phyloP scores from a whole-genome alignment of 1,139 yeast genomes.

The Pichia kudriavzevii region DNA sequence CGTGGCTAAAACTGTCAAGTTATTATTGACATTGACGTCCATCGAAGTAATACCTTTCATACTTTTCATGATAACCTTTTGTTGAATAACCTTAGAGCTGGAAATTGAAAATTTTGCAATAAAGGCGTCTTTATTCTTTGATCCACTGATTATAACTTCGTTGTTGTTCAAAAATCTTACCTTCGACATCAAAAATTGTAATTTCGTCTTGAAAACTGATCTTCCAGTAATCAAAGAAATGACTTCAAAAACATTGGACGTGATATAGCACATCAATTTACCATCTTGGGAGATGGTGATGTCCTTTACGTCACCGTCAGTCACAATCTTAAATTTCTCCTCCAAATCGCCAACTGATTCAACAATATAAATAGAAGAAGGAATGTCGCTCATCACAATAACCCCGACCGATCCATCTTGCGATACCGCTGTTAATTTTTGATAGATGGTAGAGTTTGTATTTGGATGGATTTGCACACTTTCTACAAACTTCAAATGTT shows the following conservation, averaged over 20 bases:
- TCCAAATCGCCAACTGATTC: constrained; percentile 46
- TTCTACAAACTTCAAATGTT: constrained; percentile 54
- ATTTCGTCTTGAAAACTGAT: constrained; percentile 29
- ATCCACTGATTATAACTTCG: constrained; percentile 50
- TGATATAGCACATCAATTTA: constrained; percentile 49
- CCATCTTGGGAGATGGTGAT: constrained; percentile 42
- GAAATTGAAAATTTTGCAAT: constrained; percentile 37
- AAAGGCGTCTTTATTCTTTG: constrained; percentile 39
- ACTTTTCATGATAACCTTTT: constrained; percentile 42
- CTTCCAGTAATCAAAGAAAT: constrained; percentile 42
- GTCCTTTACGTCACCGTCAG: constrained; percentile 47
- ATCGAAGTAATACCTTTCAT: constrained; percentile 64
- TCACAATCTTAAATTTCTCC: constrained; percentile 44
- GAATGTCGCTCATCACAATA: constrained; percentile 53
- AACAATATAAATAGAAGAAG: constrained; percentile 52
- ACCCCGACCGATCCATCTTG: constrained; percentile 51
- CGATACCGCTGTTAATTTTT: constrained; percentile 48
- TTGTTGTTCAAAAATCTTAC: constrained; percentile 50
- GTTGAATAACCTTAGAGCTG: constrained; percentile 36
- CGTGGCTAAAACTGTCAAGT: constrained; percentile 64
- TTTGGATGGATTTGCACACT: constrained; percentile 42
- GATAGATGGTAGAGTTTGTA: constrained; percentile 44
- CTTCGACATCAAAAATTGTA: constrained; percentile 43
- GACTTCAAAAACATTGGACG: constrained; percentile 46
- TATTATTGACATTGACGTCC: constrained; percentile 38